phyloP scores from a whole-genome alignment of 768 basidiomycete genomes.

The Lentinula sp. region DNA sequence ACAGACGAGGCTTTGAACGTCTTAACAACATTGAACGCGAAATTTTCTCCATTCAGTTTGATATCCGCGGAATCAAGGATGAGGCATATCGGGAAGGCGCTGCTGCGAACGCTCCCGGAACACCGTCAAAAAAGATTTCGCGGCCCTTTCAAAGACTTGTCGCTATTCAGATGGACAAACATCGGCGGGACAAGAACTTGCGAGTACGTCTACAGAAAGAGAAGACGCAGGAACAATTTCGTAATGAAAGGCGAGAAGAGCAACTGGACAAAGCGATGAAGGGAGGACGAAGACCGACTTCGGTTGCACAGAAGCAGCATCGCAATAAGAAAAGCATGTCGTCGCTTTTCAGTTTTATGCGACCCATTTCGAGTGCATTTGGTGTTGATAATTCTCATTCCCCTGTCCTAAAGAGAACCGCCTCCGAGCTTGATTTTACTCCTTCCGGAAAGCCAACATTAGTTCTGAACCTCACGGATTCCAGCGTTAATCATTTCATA shows the following conservation, averaged over 20 bases:
- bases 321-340: constrained; percentile 88
- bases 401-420: constrained; percentile 46
- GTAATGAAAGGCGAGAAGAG: constrained; percentile 70
- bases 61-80: constrained; percentile 68
- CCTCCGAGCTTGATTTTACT: constrained; percentile 70
- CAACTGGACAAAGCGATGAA: constrained; percentile 71
- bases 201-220: constrained; percentile 69
- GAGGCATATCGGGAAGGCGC: constrained; percentile 64
- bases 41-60: constrained; percentile 54
- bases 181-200: constrained; percentile 66
- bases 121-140: constrained; percentile 41
- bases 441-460: constrained; percentile 70
- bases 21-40: constrained; percentile 73
- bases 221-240: constrained; percentile 68
- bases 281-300: constrained; percentile 40
- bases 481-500: constrained; percentile 62
- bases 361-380: constrained; percentile 86
- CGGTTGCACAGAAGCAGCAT: constrained; percentile 60
- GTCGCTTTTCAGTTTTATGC: constrained; percentile 79
- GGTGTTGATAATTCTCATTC: constrained; percentile 50
- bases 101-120: constrained; percentile 34
- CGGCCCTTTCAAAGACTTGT: constrained; percentile 68
- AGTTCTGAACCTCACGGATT: constrained; percentile 70
- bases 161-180: constrained; percentile 70
- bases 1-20: constrained; percentile 67